Conservation (phyloP, 169 alveolate genomes). For the Cryptosporidium ryanae region DNA sequence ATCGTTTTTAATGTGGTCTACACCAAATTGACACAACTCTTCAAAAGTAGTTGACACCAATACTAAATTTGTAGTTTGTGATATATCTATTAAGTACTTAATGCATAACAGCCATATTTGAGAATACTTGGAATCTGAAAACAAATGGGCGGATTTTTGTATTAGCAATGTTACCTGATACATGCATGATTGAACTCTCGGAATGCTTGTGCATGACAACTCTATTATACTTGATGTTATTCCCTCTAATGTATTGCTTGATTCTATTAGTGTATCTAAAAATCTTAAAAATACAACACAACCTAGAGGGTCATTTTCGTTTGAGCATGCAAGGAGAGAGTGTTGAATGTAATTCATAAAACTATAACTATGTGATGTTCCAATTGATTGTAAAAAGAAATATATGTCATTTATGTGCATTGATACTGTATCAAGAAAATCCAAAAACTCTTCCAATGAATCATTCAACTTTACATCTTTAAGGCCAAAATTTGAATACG, state of each 20-base stretch:
- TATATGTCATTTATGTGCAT: constrained; percentile 64
- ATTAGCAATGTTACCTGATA: constrained; percentile 38
- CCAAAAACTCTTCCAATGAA: constrained; percentile 45
- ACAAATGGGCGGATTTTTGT: constrained; percentile 59
- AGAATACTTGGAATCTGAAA: background rate
- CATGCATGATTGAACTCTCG: constrained; percentile 56
- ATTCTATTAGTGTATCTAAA: constrained; percentile 56
- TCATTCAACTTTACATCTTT: constrained; percentile 34
- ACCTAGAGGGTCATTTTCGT: constrained; percentile 56
- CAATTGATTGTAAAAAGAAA: constrained; percentile 48
- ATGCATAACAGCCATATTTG: constrained; percentile 43
- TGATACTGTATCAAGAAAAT: constrained; percentile 60
- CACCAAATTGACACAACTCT: constrained; percentile 61
- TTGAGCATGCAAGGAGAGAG: constrained; percentile 39
- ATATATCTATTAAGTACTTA: constrained; percentile 35
- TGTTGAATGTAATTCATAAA: constrained; percentile 61
- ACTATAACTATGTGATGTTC: constrained; percentile 28
- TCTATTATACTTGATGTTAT: constrained; percentile 39
- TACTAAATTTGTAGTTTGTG: constrained; percentile 18
- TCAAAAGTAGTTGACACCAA: constrained; percentile 46
- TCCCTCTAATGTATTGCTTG: constrained; percentile 58
- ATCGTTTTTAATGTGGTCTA: constrained; percentile 33
- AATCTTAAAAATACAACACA: constrained; percentile 64
- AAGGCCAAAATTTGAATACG: constrained; percentile 35
- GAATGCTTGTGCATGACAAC: constrained; percentile 29